phyloP scores from a whole-genome alignment of 169 alveolate species.

The Plasmodium ovale region DNA sequence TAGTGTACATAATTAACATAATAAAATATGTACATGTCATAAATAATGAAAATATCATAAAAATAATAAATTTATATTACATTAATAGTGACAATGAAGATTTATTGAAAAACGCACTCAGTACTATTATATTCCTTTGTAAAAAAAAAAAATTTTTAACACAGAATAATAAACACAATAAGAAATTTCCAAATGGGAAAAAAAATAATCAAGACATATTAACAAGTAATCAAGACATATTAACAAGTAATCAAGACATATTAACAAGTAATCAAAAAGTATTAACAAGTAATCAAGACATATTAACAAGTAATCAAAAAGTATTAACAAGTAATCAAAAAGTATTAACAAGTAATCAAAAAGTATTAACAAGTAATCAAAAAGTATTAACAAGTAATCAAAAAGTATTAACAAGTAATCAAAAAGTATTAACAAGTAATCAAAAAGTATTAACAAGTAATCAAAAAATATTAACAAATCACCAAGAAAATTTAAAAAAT shows the following conservation, averaged over 20 bases:
- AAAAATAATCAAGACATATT: neutral
- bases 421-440: too few relatives aligned
- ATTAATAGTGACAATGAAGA: slow-evolving; percentile 16
- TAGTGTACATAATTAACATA: slow-evolving; percentile 27
- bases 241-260: neutral
- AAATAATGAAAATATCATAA: slow-evolving; percentile 33
- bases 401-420: too few relatives aligned
- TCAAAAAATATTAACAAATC: too few relatives aligned
- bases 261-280: neutral
- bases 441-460: too few relatives aligned
- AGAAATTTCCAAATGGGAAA: neutral
- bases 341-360: too few relatives aligned
- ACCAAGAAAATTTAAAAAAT: too few relatives aligned
- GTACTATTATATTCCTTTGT: slow-evolving; percentile 39
- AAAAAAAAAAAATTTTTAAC: slow-evolving; percentile 45
- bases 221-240: neutral
- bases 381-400: too few relatives aligned
- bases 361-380: too few relatives aligned
- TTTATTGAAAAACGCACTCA: neutral
- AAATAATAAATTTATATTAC: slow-evolving; percentile 36
- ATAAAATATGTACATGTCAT: slow-evolving; percentile 60
- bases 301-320: too few relatives aligned
- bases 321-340: too few relatives aligned
- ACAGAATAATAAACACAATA: neutral
- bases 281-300: too few relatives aligned